Evolutionary conservation across 202 grass and related monocot genomes (phyloP).

Genomic region (Musa balbisiana): DNA sequence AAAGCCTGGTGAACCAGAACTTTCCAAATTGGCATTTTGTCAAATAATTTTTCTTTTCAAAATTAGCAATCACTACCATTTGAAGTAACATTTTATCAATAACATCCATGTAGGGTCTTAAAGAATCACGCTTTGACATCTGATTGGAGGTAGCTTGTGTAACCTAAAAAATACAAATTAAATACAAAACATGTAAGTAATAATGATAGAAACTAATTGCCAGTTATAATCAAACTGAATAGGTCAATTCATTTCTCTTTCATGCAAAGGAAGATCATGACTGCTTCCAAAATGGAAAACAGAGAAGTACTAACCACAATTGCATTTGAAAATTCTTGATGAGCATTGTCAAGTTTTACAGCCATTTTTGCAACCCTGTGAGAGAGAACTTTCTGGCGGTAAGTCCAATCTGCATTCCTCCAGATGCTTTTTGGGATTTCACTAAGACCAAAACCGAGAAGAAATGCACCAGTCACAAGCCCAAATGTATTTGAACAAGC

Average conservation of each 20-base stretch:
- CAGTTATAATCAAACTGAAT: background rate
- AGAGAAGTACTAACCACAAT: slow-evolving; percentile 70
- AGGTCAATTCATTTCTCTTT: background rate
- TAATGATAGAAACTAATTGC: slow-evolving; percentile 7
- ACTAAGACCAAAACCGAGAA: slow-evolving; percentile 98
- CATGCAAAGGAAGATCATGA: slow-evolving; percentile 4
- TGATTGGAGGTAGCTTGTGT: slow-evolving; percentile 99
- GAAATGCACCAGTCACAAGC: slow-evolving; percentile 95
- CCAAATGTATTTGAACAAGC: slow-evolving; percentile 99
- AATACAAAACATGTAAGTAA: background rate
- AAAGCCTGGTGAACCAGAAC: slow-evolving; percentile 1
- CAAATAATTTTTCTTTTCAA: slow-evolving; percentile 14
- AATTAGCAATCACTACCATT: slow-evolving; percentile 50
- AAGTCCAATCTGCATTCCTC: slow-evolving; percentile 87
- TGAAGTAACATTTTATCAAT: slow-evolving; percentile 88
- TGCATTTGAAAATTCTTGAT: slow-evolving; percentile 98
- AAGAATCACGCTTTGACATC: slow-evolving; percentile 94
- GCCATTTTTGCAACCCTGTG: slow-evolving; percentile 93
- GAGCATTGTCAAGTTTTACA: slow-evolving; percentile 91
- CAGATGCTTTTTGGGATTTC: slow-evolving; percentile 98
- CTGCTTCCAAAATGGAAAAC: too few relatives aligned
- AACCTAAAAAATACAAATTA: slow-evolving; percentile 41
- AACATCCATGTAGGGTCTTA: slow-evolving; percentile 97
- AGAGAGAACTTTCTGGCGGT: slow-evolving; percentile 88
- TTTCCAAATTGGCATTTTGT: slow-evolving; percentile 13